phyloP scores from a whole-genome alignment of 768 basidiomycete genomes.

The Naematelia encephala region DNA sequence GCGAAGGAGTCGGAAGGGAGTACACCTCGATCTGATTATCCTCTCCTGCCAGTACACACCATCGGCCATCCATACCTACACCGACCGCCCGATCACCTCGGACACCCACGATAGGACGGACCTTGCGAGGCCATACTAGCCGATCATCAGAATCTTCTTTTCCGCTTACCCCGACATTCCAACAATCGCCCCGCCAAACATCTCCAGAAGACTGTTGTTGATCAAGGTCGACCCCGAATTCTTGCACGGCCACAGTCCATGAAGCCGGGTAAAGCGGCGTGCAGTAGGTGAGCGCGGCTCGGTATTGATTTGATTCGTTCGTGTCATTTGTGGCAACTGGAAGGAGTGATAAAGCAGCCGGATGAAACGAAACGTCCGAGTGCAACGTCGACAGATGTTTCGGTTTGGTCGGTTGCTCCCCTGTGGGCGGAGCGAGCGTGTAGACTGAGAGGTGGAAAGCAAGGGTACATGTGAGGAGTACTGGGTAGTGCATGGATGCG shows the following conservation, averaged over 20 bases:
- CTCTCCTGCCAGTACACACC: constrained; percentile 46
- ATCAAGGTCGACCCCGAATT: constrained; percentile 31
- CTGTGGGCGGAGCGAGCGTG: neutral
- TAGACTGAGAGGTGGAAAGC: constrained; percentile 46
- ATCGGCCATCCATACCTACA: constrained; percentile 43
- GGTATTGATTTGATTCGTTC: constrained; percentile 13
- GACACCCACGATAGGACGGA: constrained; percentile 41
- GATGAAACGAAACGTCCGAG: constrained; percentile 47
- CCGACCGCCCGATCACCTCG: constrained; percentile 36
- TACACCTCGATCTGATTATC: constrained; percentile 50
- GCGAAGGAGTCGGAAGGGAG: constrained; percentile 28
- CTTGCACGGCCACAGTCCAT: constrained; percentile 50
- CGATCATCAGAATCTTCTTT: constrained; percentile 15
- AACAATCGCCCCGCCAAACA: constrained; percentile 16
- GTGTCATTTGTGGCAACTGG: constrained; percentile 8
- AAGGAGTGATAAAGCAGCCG: constrained; percentile 42
- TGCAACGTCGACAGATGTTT: constrained; percentile 40
- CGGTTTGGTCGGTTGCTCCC: constrained; percentile 10
- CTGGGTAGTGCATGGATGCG: constrained; percentile 31
- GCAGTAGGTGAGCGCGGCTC: constrained; percentile 44
- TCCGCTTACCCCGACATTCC: constrained; percentile 17
- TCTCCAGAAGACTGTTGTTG: neutral
- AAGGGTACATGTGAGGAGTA: constrained; percentile 40
- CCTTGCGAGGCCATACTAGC: constrained; percentile 33
- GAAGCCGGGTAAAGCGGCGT: constrained; percentile 47